Conservation (phyloP, 2,329 filamentous ascomycete genomes). For the Plectosphaerella cucumerina region DNA sequence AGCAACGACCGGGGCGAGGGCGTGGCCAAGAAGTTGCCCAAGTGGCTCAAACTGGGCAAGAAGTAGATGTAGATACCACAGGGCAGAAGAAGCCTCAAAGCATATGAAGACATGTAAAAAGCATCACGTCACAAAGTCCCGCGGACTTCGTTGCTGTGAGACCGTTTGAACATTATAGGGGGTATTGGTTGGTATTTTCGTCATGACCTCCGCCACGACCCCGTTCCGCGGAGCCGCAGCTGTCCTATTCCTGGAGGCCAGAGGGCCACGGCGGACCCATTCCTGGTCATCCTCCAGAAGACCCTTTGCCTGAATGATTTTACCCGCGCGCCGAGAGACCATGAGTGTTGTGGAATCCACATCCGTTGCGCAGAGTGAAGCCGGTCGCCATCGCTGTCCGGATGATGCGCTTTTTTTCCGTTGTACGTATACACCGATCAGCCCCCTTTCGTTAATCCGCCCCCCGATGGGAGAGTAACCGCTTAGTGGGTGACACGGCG, state of each 20-base stretch:
- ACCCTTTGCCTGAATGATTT: background rate
- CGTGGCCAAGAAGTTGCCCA: constrained; percentile 49
- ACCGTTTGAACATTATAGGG: background rate
- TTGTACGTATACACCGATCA: background rate
- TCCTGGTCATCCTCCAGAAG: background rate
- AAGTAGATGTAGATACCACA: constrained; percentile 42
- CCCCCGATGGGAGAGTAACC: constrained; percentile 1
- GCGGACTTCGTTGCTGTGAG: background rate
- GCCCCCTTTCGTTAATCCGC: background rate
- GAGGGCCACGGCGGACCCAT: background rate
- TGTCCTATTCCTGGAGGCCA: background rate
- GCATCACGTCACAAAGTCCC: background rate
- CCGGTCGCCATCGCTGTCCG: background rate
- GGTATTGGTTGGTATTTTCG: constrained; percentile 4
- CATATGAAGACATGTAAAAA: background rate
- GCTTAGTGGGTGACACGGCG: constrained; percentile 63
- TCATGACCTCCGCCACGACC: constrained; percentile 2
- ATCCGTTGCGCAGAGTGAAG: background rate
- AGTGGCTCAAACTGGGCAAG: constrained; percentile 72
- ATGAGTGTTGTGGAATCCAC: background rate
- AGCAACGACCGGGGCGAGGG: constrained; percentile 31
- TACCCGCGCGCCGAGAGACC: constrained; percentile 3
- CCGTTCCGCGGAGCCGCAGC: background rate
- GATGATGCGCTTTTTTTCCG: background rate
- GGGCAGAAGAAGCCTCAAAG: background rate